Evolutionary conservation across 2,329 filamentous ascomycete species (phyloP), one percentile per base, ranked within the genome.

Genomic region (Ophiostoma piceae): DNA sequence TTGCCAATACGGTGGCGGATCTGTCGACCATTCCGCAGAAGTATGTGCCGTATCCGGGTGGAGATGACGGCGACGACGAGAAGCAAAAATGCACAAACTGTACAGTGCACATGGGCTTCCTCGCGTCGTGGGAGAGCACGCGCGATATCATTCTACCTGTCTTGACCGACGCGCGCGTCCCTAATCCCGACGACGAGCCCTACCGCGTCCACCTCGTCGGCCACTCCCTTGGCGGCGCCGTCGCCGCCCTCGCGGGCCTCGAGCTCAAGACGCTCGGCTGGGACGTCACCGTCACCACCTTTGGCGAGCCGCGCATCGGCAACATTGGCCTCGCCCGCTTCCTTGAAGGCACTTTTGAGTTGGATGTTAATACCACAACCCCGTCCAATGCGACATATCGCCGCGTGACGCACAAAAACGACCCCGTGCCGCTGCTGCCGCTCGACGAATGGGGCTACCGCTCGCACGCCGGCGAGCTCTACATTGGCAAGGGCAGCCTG

Each of bases 61-160:
- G 82, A 66, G 35, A 35, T 0, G 62, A 35, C 7, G 62, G 32
- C 32, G 32, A 67, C 35, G 71, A 70, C n/a, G 66, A 29, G 60
- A 39, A 26, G 47, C 47, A 12, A 16, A 7, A 5, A 74, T 99
- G 95, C 79, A 78, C 82, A 7, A 94, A 97, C 78, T 99, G 95
- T 79, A 96, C 92, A 5, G 94, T 98, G 1, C 95, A 99, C 77
- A 88, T 88, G 71, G 95, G 95, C 22, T 99, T 99, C 79, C 86
- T 95, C 76, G 84, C 85, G 19, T 94, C 92, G 0, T 99, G 95
- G 94, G 82, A 85, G 67, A 88, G 89, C 76, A 91, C 94, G 0
- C 86, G 92, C 67, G 80, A 84, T 39, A 80, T 85, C 1, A 87
- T 99, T 37, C 78, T 97, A 19, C 86, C 90, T 0, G 82, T 88